phyloP scores from a whole-genome alignment of 495 filamentous ascomycete genomes.

The Talaromyces ruber region DNA sequence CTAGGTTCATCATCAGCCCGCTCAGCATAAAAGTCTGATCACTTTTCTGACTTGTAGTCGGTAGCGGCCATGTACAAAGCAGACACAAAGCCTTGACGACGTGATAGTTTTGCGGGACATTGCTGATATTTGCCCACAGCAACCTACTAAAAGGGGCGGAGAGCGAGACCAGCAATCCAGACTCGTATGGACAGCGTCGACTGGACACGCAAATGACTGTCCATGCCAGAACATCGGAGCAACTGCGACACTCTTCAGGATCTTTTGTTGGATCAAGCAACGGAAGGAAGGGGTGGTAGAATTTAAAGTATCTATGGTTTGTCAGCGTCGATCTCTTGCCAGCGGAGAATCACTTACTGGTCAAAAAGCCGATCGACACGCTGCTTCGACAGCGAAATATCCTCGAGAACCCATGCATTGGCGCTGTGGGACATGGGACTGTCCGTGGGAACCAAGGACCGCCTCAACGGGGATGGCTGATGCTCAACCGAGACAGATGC shows the following conservation, averaged over 20 bases:
- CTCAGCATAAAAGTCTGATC: conserved; percentile 88
- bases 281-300: conserved; percentile 80
- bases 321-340: neutral
- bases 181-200: conserved; percentile 60
- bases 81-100: conserved; percentile 86
- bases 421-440: conserved; percentile 30
- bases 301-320: conserved; percentile 56
- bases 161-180: conserved; percentile 59
- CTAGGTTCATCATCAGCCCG: conserved; percentile 91
- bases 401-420: conserved; percentile 33
- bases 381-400: conserved; percentile 28
- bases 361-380: conserved; percentile 35
- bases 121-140: conserved; percentile 73
- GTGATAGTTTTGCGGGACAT: conserved; percentile 75
- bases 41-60: conserved; percentile 72
- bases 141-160: conserved; percentile 65
- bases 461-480: conserved; percentile 22
- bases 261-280: conserved; percentile 64
- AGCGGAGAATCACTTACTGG: conserved; percentile 20
- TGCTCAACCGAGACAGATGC: conserved; percentile 28
- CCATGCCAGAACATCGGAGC: conserved; percentile 78
- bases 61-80: conserved; percentile 86
- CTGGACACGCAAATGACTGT: conserved; percentile 74
- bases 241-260: conserved; percentile 68
- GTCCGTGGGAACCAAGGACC: conserved; percentile 20